Evolutionary conservation across 2,329 filamentous ascomycete genomes (phyloP).

Genomic region (Lachnellula cervina): DNA sequence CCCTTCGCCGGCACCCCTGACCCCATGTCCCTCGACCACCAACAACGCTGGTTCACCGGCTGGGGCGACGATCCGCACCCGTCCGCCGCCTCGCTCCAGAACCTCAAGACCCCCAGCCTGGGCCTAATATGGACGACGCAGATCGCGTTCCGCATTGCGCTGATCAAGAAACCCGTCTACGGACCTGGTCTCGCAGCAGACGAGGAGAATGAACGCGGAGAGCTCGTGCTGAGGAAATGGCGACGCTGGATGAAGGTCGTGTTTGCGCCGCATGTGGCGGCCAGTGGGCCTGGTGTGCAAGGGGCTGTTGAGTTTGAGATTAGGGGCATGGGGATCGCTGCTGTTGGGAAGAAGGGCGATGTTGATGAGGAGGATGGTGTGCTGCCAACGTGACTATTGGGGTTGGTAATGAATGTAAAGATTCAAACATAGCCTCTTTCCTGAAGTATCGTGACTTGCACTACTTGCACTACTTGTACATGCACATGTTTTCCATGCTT

Average conservation of each 20-base stretch:
- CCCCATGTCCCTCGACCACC: constrained; percentile 74
- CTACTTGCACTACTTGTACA: no score
- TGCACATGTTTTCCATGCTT: no score
- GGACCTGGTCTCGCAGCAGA: constrained; percentile 31
- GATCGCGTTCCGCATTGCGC: constrained; percentile 73
- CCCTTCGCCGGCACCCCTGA: constrained; percentile 35
- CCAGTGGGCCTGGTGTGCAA: constrained; percentile 43
- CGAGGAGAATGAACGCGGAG: constrained; percentile 39
- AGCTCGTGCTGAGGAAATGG: constrained; percentile 53
- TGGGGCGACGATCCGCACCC: constrained; percentile 69
- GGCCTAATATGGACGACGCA: constrained; percentile 91
- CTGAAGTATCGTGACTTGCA: no score
- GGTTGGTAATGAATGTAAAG: no score
- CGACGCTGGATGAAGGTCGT: constrained; percentile 81
- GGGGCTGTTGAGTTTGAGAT: constrained; percentile 70
- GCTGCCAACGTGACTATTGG: not conserved
- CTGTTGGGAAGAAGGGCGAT: constrained; percentile 9
- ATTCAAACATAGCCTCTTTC: no score
- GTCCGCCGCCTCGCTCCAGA: constrained; percentile 32
- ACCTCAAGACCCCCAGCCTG: constrained; percentile 76
- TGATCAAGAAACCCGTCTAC: constrained; percentile 65
- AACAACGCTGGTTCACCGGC: constrained; percentile 91
- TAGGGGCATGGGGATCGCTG: constrained; percentile 56
- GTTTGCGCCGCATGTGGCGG: constrained; percentile 71
- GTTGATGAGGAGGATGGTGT: constrained; percentile 4